phyloP scores from a whole-genome alignment of 257 asterid species.

The Gardenia jasminoides region DNA sequence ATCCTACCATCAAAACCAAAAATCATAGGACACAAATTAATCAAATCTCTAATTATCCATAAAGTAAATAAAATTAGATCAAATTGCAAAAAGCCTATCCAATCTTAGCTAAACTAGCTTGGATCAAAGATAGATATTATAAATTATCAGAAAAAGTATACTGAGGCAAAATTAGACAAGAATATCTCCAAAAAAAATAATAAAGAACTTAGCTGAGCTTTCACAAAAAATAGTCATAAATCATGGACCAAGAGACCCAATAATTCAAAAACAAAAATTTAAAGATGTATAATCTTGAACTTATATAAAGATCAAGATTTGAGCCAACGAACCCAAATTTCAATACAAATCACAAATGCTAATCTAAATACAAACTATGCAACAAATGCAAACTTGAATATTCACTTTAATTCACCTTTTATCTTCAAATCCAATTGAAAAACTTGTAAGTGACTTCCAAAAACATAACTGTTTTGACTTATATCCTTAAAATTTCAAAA shows the following conservation, averaged over 20 bases:
- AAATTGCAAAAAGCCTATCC: neutral
- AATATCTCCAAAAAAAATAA: neutral
- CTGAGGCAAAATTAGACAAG: neutral
- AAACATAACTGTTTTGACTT: slow-evolving; percentile 9
- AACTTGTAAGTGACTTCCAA: neutral
- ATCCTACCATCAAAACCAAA: slow-evolving; percentile 47
- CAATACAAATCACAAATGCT: slow-evolving; percentile 3
- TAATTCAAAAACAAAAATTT: neutral
- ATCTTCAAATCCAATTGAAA: slow-evolving; percentile 9
- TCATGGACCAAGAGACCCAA: neutral
- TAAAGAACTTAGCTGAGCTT: neutral
- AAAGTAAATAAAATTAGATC: neutral
- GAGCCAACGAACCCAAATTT: neutral
- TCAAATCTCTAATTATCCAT: neutral
- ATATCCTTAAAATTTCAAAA: slow-evolving; percentile 4
- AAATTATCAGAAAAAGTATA: neutral
- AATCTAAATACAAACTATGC: neutral
- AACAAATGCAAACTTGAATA: neutral
- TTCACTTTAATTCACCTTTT: neutral
- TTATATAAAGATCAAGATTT: neutral
- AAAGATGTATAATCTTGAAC: slow-evolving; percentile 4
- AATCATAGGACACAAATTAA: slow-evolving; percentile 4
- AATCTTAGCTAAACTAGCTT: neutral
- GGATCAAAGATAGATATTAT: neutral
- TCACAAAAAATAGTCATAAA: neutral